Evolutionary conservation across 164 flowering plant genomes (phyloP).

Genomic region (Akebia trifoliata): DNA sequence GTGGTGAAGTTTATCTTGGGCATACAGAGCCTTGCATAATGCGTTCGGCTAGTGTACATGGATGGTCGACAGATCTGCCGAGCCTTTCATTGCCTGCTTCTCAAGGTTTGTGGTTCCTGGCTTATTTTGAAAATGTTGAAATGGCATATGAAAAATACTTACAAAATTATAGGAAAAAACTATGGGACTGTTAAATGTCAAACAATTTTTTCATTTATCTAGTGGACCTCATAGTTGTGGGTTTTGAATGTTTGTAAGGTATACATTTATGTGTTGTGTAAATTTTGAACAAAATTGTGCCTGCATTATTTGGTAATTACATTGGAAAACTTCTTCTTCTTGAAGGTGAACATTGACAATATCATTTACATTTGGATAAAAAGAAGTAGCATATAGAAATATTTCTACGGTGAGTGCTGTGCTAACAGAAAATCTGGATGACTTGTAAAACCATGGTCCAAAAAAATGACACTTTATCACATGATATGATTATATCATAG

Average conservation of each 20-base stretch:
- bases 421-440: background rate
- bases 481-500: too few species aligned
- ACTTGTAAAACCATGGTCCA: background rate
- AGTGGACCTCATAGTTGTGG: too few species aligned
- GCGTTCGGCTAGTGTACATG: slow-evolving; percentile 83
- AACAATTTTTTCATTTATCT: too few species aligned
- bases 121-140: background rate
- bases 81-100: slow-evolving; percentile 41
- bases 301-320: background rate
- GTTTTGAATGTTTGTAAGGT: too few species aligned
- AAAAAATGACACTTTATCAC: too few species aligned
- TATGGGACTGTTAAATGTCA: too few species aligned
- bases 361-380: background rate
- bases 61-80: slow-evolving; percentile 64
- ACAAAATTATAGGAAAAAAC: too few species aligned
- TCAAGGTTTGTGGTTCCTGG: slow-evolving; percentile 28
- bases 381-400: background rate
- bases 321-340: too few species aligned
- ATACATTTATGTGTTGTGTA: too few species aligned
- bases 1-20: slow-evolving; percentile 24
- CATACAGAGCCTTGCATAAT: slow-evolving; percentile 57
- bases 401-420: too few species aligned
- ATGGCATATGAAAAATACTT: too few species aligned
- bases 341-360: background rate
- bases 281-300: too few species aligned